Conservation (phyloP, 805 yeast species). For the Barnettozyma wickerhamii region DNA sequence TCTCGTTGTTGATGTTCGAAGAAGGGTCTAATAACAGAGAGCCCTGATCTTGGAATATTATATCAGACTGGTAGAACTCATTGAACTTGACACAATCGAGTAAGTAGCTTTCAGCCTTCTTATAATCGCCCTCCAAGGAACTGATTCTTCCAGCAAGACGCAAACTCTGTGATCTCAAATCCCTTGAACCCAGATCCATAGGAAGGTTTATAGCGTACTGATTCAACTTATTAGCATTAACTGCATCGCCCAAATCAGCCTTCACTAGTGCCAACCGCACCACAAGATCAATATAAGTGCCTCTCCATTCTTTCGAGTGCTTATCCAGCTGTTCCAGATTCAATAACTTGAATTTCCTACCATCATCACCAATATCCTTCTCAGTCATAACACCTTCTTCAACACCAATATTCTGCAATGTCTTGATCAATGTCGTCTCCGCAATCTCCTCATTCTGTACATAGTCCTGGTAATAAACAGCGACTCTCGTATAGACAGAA, state of each 20-base stretch:
- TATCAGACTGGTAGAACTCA: conserved; percentile 18
- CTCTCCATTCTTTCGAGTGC: conserved; percentile 28
- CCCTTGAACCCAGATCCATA: conserved; percentile 24
- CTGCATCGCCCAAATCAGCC: conserved; percentile 23
- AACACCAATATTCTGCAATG: conserved; percentile 29
- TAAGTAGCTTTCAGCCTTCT: conserved; percentile 27
- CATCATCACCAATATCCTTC: conserved; percentile 12
- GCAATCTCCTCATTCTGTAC: conserved; percentile 30
- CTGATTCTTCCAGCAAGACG: conserved; percentile 34
- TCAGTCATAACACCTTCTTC: conserved; percentile 26
- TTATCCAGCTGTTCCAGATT: conserved; percentile 22
- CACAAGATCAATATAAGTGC: conserved; percentile 34
- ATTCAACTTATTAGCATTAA: conserved; percentile 25
- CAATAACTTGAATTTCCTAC: conserved; percentile 19
- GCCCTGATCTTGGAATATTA: conserved; percentile 15
- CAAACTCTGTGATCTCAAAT: conserved; percentile 26
- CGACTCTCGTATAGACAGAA: conserved; percentile 23
- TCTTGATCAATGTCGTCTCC: conserved; percentile 28
- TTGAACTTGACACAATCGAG: conserved; percentile 27
- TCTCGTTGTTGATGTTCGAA: conserved; percentile 20
- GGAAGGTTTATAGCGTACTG: conserved; percentile 29
- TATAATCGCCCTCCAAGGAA: conserved; percentile 16
- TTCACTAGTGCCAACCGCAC: conserved; percentile 35
- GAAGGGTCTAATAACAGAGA: conserved; percentile 13
- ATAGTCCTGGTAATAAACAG: conserved; percentile 36